A percentile compares a stretch with the other conserved stretches of the same genome.
These are phyloP conservation scores for Xylaria intraflava DNA, from an alignment of 495 filamentous ascomycete genomes.

Conservation along the genomic window DNA sequence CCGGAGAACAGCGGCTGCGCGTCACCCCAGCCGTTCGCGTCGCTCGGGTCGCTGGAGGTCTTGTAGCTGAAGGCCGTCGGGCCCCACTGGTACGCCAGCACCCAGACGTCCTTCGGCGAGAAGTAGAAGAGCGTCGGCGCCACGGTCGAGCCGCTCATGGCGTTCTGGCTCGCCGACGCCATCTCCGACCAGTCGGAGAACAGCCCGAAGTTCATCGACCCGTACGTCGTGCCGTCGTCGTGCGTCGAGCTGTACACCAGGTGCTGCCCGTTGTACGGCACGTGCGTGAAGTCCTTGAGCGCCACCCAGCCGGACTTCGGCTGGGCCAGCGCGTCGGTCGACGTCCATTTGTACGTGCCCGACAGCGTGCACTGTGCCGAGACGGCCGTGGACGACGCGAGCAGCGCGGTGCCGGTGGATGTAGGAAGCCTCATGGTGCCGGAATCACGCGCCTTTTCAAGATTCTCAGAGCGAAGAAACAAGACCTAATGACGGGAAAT, in stretches of 20 bases:
- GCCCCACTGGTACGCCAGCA: slow-evolving; percentile 58
- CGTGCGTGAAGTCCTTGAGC: slow-evolving; percentile 53
- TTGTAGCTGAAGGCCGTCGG: slow-evolving; percentile 50
- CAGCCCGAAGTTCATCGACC: slow-evolving; percentile 51
- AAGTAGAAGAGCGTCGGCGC: slow-evolving; percentile 60
- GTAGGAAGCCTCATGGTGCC: too few species aligned
- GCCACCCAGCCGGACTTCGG: slow-evolving; percentile 47
- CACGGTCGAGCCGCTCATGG: slow-evolving; percentile 43
- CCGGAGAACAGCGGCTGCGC: slow-evolving; percentile 50
- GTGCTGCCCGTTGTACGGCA: slow-evolving; percentile 47
- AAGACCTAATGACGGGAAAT: too few species aligned
- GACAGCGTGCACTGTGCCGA: too few species aligned
- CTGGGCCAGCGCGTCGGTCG: slow-evolving; percentile 38
- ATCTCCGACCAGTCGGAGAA: slow-evolving; percentile 52
- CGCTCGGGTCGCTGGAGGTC: slow-evolving; percentile 51
- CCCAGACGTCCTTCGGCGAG: slow-evolving; percentile 51
- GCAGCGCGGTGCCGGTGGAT: too few species aligned
- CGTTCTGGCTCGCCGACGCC: slow-evolving; percentile 46
- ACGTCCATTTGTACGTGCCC: slow-evolving; percentile 48
- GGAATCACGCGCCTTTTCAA: too few species aligned
- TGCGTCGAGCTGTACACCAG: slow-evolving; percentile 48
- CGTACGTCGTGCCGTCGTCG: slow-evolving; percentile 36
- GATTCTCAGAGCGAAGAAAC: too few species aligned
- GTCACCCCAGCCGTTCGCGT: slow-evolving; percentile 50
- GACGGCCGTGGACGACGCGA: too few species aligned